Percentiles rank a stretch among this genome's conserved stretches.
Evolutionary conservation across 495 filamentous ascomycete species (phyloP).

Genomic region (Xylaria bambusicola): DNA sequence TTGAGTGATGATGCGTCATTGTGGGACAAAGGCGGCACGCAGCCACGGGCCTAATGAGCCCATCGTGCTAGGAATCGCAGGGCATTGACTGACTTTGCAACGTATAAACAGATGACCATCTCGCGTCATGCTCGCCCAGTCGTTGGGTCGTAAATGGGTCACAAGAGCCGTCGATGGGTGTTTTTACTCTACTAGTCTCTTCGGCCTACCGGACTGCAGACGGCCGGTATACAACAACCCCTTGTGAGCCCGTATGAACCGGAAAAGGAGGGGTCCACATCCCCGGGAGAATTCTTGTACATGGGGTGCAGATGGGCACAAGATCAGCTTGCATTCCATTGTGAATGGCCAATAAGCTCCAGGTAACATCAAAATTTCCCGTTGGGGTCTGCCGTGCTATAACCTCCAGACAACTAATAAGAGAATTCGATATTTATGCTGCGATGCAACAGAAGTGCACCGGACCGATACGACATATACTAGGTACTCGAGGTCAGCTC

Average conservation of each 20-base stretch:
- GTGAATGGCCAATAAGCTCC: conserved; percentile 9
- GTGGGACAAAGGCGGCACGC: background rate
- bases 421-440: conserved; percentile 7
- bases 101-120: background rate
- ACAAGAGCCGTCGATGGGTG: background rate
- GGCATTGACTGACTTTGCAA: background rate
- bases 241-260: too few relatives aligned
- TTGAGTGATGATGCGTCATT: background rate
- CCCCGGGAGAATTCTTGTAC: background rate
- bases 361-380: background rate
- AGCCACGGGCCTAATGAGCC: background rate
- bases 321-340: conserved; percentile 15
- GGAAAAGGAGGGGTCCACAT: background rate
- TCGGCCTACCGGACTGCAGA: background rate
- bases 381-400: conserved; percentile 8
- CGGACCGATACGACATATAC: conserved; percentile 19
- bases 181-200: background rate
- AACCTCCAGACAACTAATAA: background rate
- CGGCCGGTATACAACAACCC: too few relatives aligned
- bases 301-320: conserved; percentile 2
- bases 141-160: background rate
- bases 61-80: background rate
- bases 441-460: conserved; percentile 16
- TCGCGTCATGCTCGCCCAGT: background rate
- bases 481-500: conserved; percentile 4